Evolutionary conservation across 441 rosid species (phyloP), one percentile per base, ranked within the genome.

Genomic region (Pelargonium myrrhifolium): DNA sequence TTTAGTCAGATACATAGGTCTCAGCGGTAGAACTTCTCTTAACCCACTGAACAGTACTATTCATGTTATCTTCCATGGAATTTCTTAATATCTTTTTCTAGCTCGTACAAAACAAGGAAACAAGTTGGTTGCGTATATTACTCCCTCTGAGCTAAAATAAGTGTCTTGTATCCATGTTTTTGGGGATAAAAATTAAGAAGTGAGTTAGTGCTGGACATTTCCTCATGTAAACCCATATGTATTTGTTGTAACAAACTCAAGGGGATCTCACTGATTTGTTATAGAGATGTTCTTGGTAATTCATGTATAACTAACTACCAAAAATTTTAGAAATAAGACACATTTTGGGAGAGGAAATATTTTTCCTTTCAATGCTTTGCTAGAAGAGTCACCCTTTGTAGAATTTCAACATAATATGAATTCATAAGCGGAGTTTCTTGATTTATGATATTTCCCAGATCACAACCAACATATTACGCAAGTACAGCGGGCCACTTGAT

Each of bases 401-500:
- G 9, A 40, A 7, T 40, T 40, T 40, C 10, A 40, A 7, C 45
- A 40, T 40, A 40, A 40, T 8, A 7, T 7, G 10, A 40, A 8
- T 40, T 40, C 4, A 18, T 15, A 0, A 51, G 21, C 58, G 4
- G 58, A 51, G 58, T 20, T 15, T 3, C 17, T 0, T 51, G 9
- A 8, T 51, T 1, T 51, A n/a, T 51, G 21, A 11, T 45, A 11
- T 45, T 45, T 68, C 11, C 68, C 78, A 90, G 98, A 80, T 77
- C 68, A 90, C 88, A 75, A 83, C 75, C 61, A 85, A 81, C 76
- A 82, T 86, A 63, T 40, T 90, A 10, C 96, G 94, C 72, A 93
- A 93, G 85, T 90, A 89, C 67, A 84, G 75, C 61, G 94, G 94
- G 55, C 87, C 96, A 5, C 45, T 81, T 18, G 97, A 90, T 74